Evolutionary conservation across 108 stramenopile species (phyloP), one percentile per base, ranked within the genome.

Genomic region (Pseudonitzschia multiseries): DNA sequence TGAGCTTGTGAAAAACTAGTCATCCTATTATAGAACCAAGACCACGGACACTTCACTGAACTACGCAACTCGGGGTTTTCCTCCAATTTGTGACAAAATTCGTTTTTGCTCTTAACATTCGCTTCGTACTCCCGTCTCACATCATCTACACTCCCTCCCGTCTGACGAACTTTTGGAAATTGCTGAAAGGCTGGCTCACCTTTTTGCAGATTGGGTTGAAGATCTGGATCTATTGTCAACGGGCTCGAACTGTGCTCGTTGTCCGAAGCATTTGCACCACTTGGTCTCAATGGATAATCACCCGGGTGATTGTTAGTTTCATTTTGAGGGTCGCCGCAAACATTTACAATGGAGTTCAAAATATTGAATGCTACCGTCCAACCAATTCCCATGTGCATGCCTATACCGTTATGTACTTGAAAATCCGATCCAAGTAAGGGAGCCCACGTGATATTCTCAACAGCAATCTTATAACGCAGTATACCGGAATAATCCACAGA

Each of bases 401-500:
- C 57, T 10, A 31, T 15, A 8, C 57, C 57, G 29, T 9, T 59
- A 22, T 59, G 57, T 2, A 59, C 9, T 59, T 59, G 57, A 59
- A 31, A 22, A 27, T 59, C 26, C 14, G 29, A 28, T 0, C 3
- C 0, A 14, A 59, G 57, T 31, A 59, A n/a, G 22, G 57, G 57
- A 59, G 57, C 29, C 8, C 12, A 59, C 12, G 57, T 27, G 0
- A 28, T 9, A 31, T 59, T 27, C 29, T 59, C 57, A 8, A 31
- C 57, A n/a, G 6, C 4, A 27, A 59, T n/a, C 29, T 59, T 59
- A 14, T 14, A 59, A 6, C 15, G 4, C 12, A 59, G 4, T 4
- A n/a, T 59, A 59, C 57, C n/a, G 29, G 57, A 8, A 27, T 59
- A 59, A n/a, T 59, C 57, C 27, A 59, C 57, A 27, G 57, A n/a